phyloP scores from a whole-genome alignment of 257 asterid genomes.

The Asclepias syriaca region DNA sequence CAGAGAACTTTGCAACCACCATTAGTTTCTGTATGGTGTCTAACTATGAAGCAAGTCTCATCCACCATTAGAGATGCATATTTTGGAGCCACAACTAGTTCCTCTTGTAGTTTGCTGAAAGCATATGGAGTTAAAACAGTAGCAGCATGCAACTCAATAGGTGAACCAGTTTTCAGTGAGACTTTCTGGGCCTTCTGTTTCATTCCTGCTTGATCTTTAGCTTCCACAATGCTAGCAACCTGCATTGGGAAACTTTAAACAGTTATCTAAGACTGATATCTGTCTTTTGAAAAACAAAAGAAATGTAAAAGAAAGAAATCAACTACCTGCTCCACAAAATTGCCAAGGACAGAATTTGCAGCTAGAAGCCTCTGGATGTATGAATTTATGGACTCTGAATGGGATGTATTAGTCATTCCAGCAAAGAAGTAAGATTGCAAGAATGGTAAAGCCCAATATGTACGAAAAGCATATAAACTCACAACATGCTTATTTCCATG shows the following conservation, averaged over 20 bases:
- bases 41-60: slow-evolving; percentile 42
- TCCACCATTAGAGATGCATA: slow-evolving; percentile 46
- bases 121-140: slow-evolving; percentile 52
- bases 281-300: neutral
- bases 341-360: slow-evolving; percentile 39
- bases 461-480: slow-evolving; percentile 55
- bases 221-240: slow-evolving; percentile 40
- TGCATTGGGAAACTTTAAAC: slow-evolving; percentile 16
- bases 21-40: slow-evolving; percentile 48
- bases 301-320: neutral
- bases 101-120: slow-evolving; percentile 50
- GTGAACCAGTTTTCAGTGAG: slow-evolving; percentile 47
- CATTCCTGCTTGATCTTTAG: slow-evolving; percentile 29
- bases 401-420: slow-evolving; percentile 45
- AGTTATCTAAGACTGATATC: neutral
- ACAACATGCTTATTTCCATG: slow-evolving; percentile 45
- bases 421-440: slow-evolving; percentile 49
- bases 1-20: slow-evolving; percentile 56
- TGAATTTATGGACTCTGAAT: slow-evolving; percentile 36
- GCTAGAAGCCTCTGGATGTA: slow-evolving; percentile 46
- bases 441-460: slow-evolving; percentile 52
- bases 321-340: slow-evolving; percentile 49
- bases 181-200: slow-evolving; percentile 31
- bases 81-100: slow-evolving; percentile 53
- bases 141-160: slow-evolving; percentile 45